A percentile compares a stretch with the other conserved stretches of the same genome.
Conservation (phyloP, 1,284 basidiomycete genomes). For the Pisolithus thermaeus region DNA sequence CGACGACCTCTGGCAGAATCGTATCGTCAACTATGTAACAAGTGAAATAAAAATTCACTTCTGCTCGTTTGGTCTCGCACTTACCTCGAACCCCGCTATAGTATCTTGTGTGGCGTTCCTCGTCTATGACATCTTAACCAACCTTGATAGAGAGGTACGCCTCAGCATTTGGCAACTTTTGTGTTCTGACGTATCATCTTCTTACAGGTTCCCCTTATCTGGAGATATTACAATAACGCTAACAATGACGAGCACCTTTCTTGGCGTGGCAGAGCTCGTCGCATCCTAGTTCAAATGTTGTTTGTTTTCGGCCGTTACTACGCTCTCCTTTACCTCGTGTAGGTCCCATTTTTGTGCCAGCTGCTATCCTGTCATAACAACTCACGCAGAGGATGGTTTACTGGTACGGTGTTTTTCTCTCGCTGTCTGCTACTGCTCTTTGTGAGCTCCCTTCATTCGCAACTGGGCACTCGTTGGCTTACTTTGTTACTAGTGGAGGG, state of each 20-base stretch:
- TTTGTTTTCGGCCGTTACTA: slow-evolving; percentile 23
- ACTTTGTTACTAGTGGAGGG: slow-evolving; percentile 12
- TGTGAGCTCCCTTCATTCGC: slow-evolving; percentile 7
- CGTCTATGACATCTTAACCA: background rate
- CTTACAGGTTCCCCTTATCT: slow-evolving; percentile 11
- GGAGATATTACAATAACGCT: slow-evolving; percentile 7
- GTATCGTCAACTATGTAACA: background rate
- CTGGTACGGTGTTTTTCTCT: background rate
- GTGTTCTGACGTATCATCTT: background rate
- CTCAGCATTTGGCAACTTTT: background rate
- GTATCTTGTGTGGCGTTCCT: background rate
- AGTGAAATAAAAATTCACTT: slow-evolving; percentile 1
- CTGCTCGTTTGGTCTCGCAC: background rate
- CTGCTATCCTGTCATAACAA: background rate
- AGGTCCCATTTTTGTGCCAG: background rate
- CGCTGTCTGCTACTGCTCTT: slow-evolving; percentile 8
- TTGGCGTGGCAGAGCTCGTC: background rate
- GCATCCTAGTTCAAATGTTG: background rate
- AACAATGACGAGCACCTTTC: background rate
- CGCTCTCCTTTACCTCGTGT: slow-evolving; percentile 17
- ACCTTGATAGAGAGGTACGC: no score
- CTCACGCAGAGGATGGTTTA: background rate
- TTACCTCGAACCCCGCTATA: background rate
- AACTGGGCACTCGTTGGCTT: background rate
- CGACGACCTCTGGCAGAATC: background rate